These are phyloP conservation scores for Ganoderma boninense DNA, from an alignment of 1,284 basidiomycete species.

Conservation along the genomic window DNA sequence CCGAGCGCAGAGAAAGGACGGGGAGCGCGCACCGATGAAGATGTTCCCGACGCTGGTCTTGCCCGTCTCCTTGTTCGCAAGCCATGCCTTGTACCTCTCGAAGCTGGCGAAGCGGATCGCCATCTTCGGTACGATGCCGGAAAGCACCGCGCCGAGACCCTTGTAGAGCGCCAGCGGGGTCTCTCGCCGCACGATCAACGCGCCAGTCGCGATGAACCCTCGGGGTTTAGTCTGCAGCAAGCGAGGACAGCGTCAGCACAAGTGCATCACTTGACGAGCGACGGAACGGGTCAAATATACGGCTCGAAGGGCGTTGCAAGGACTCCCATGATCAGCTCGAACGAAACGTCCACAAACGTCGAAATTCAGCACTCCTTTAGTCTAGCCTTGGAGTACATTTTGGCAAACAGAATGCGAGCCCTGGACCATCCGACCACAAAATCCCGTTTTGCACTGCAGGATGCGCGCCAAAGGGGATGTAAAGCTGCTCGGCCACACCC, in stretches of 20 bases:
- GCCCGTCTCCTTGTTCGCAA: slow-evolving; percentile 82
- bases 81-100: slow-evolving; percentile 90
- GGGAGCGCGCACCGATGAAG: slow-evolving; percentile 69
- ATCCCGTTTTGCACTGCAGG: not conserved
- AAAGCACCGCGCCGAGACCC: slow-evolving; percentile 96
- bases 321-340: too few species aligned
- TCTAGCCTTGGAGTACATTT: not conserved
- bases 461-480: not conserved
- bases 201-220: slow-evolving; percentile 93
- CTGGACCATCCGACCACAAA: not conserved
- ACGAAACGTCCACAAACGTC: not conserved
- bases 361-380: not conserved
- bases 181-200: slow-evolving; percentile 90
- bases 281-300: not conserved
- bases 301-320: too few species aligned
- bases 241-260: not conserved
- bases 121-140: slow-evolving; percentile 99
- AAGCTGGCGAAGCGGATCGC: slow-evolving; percentile 99
- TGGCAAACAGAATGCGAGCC: not conserved
- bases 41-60: slow-evolving; percentile 79
- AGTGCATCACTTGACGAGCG: not conserved
- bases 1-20: not conserved
- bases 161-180: slow-evolving; percentile 98
- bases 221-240: slow-evolving; percentile 82
- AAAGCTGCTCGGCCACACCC: not conserved